Percentiles rank a stretch among this genome's conserved stretches.
These are phyloP conservation scores for Acer yangbiense DNA, from an alignment of 345 rosid species.

Conservation along the genomic window DNA sequence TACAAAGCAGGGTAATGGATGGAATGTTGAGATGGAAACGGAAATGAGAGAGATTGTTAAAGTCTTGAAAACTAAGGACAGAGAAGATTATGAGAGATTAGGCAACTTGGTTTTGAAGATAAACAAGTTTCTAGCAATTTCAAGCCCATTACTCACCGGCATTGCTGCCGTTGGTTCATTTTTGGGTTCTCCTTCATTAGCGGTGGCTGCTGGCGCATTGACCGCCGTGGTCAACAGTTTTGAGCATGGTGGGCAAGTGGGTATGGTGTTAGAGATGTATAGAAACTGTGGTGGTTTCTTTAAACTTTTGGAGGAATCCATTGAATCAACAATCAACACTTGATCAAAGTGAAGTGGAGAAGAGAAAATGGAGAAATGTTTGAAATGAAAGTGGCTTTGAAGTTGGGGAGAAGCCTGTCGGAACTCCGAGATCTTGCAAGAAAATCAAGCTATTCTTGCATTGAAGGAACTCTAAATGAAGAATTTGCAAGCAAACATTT, in stretches of 20 bases:
- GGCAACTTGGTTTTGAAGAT: conserved; percentile 40
- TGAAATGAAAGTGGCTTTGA: conserved; percentile 42
- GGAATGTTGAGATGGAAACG: conserved; percentile 37
- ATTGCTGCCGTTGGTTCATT: conserved; percentile 39
- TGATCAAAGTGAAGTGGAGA: conserved; percentile 20
- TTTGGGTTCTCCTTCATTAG: conserved; percentile 13
- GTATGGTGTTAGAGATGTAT: conserved; percentile 62
- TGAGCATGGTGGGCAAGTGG: conserved; percentile 53
- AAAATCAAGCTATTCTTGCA: conserved; percentile 21
- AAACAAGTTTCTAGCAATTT: conserved; percentile 47
- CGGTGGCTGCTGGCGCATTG: conserved; percentile 38
- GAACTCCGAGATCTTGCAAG: conserved; percentile 40
- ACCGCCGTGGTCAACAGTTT: conserved; percentile 36
- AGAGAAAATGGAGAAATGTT: conserved; percentile 43
- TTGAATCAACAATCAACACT: conserved; percentile 27
- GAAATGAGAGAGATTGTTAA: conserved; percentile 42
- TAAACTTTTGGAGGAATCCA: conserved; percentile 32
- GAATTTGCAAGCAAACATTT: conserved; percentile 54
- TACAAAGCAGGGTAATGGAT: conserved; percentile 20
- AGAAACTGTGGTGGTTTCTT: conserved; percentile 50
- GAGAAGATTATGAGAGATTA: conserved; percentile 42
- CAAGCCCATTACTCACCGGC: conserved; percentile 43
- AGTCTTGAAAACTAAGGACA: conserved; percentile 38
- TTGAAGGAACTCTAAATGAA: conserved; percentile 22
- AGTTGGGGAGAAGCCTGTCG: conserved; percentile 51